Evolutionary conservation across 805 yeast genomes (phyloP), one percentile per base, ranked within the genome.

Genomic region (Candida stauntonica): DNA sequence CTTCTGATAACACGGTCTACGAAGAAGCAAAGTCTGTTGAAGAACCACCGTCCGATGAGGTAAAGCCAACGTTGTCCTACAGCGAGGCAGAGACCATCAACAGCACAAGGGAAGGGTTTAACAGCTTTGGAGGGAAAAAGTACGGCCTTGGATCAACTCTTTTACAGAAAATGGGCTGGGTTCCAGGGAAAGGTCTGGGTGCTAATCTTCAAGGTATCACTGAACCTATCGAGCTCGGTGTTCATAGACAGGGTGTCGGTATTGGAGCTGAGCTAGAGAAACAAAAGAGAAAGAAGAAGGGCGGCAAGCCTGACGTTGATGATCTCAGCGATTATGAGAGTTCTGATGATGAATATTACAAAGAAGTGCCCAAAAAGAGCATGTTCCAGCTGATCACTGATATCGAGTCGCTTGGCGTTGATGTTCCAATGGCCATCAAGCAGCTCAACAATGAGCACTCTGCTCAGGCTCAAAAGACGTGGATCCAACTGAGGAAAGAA

Each of bases 121-220:
- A 38, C 29, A 33, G 27, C 14, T 48, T 44, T 29, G 48, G 40
- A 15, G 55, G 54, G 1, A 50, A 45, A 40, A 59, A 52, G 34
- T 88, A 89, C 55, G 98, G 98, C 6, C 76, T 87, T 27, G 98
- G 98, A 26, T 95, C 95, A 3, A 62, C 71, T 35, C 63, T 91
- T 35, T 59, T 91, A 63, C 68, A 77, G 44, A 73, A 78, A 45
- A 89, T 91, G 98, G 99, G 99, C 0, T 89, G 86, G 60, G 70
- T 72, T 7, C 74, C 73, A 29, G 98, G 99, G 0, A 67, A 73
- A 51, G 98, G 97, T 1, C 69, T 91, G n/a, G 99, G 99, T 2
- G 64, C 65, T 5, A 58, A 68, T 17, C 76, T 79, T 2, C 72
- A 72, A 35, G 99, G 99, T 31, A 86, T 87, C 1, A 70, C 72